Percentiles rank a stretch among this genome's conserved stretches.
These are phyloP conservation scores for Ophiostoma sp. DNA, from an alignment of 2,329 filamentous ascomycete genomes.

Conservation along the genomic window DNA sequence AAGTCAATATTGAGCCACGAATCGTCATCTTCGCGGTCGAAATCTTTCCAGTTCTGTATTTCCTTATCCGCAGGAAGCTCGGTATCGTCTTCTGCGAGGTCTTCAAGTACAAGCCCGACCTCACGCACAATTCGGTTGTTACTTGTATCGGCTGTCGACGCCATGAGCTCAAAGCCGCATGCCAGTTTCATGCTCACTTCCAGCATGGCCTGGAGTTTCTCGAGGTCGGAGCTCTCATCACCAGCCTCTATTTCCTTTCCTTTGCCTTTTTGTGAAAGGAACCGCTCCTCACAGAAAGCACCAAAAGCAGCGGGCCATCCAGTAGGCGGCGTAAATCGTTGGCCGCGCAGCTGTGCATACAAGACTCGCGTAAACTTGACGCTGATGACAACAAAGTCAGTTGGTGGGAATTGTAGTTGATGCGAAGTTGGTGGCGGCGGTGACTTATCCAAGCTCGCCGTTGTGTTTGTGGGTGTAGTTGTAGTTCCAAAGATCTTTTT, in stretches of 20 bases:
- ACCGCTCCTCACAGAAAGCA: slow-evolving; percentile 26
- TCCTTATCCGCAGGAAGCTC: slow-evolving; percentile 65
- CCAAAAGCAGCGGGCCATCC: slow-evolving; percentile 42
- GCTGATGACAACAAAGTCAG: slow-evolving; percentile 73
- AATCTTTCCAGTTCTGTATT: slow-evolving; percentile 63
- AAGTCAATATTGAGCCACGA: slow-evolving; percentile 90
- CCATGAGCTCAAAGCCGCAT: slow-evolving; percentile 85
- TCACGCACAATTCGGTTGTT: slow-evolving; percentile 67
- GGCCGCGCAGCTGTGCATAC: slow-evolving; percentile 84
- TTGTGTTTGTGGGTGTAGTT: background rate
- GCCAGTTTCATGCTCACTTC: slow-evolving; percentile 85
- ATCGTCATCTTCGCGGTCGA: slow-evolving; percentile 69
- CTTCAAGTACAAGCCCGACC: slow-evolving; percentile 69
- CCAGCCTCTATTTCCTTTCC: slow-evolving; percentile 22
- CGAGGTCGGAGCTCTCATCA: slow-evolving; percentile 16
- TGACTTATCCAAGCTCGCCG: background rate
- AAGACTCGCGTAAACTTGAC: slow-evolving; percentile 81
- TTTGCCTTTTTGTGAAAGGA: background rate
- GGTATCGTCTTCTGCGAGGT: slow-evolving; percentile 60
- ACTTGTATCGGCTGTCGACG: slow-evolving; percentile 60
- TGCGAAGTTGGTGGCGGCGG: background rate
- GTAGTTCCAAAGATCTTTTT: slow-evolving; percentile 52
- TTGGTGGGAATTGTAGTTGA: slow-evolving; percentile 60
- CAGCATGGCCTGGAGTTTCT: slow-evolving; percentile 37
- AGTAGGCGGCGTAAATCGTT: slow-evolving; percentile 66